phyloP scores from a whole-genome alignment of 2,329 filamentous ascomycete species.

The Ambrosiella xylebori region DNA sequence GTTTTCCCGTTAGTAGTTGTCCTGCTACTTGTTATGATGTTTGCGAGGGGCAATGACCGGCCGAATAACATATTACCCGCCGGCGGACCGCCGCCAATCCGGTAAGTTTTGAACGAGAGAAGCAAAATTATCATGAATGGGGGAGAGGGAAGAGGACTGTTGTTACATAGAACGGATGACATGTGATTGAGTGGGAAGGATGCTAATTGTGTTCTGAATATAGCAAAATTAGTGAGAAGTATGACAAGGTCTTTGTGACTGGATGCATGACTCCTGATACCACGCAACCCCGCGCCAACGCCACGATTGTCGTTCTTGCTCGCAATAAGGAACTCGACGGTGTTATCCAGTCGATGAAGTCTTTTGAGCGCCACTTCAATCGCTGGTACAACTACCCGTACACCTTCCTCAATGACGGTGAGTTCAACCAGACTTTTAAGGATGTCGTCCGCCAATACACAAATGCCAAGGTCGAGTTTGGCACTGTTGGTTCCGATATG shows the following conservation, averaged over 20 bases:
- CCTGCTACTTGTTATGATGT: conserved; percentile 75
- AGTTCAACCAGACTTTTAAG: conserved; percentile 91
- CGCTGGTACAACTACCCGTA: conserved; percentile 98
- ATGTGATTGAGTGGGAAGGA: not conserved
- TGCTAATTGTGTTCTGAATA: conserved; percentile 10
- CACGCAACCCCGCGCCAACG: conserved; percentile 69
- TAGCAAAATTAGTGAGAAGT: conserved; percentile 90
- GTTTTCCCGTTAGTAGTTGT: conserved; percentile 87
- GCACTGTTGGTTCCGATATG: conserved; percentile 75
- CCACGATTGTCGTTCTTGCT: conserved; percentile 86
- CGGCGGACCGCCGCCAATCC: conserved; percentile 73
- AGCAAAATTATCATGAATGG: not conserved
- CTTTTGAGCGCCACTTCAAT: conserved; percentile 97
- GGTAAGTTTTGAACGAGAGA: conserved; percentile 35
- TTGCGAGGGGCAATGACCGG: conserved; percentile 60
- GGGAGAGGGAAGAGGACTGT: not conserved
- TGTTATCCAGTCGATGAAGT: conserved; percentile 92
- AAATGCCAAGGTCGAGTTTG: conserved; percentile 76
- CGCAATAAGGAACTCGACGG: conserved; percentile 93
- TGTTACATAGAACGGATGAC: not conserved
- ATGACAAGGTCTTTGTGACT: conserved; percentile 90
- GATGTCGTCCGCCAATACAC: conserved; percentile 78
- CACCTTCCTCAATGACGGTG: conserved; percentile 92
- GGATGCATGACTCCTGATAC: conserved; percentile 75
- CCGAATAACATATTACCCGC: conserved; percentile 73